These are phyloP conservation scores for Posidonia oceanica DNA, from an alignment of 116 monocot species.

Conservation along the genomic window DNA sequence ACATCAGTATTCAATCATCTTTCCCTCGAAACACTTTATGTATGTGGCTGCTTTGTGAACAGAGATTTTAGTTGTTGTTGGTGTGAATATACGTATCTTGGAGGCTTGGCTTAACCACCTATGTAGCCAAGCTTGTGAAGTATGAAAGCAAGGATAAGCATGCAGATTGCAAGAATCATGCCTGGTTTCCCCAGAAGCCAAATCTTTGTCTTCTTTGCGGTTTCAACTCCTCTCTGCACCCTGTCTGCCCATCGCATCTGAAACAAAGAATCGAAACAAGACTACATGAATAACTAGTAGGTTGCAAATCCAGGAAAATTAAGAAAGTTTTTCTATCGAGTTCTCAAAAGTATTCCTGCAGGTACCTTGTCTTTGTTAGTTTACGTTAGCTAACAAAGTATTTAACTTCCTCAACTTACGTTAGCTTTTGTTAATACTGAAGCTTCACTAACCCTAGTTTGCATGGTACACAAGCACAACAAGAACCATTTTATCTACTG, in stretches of 20 bases:
- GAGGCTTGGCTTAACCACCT: constrained; percentile 27
- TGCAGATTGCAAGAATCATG: constrained; percentile 70
- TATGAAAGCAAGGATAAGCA: constrained; percentile 74
- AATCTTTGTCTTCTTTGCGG: constrained; percentile 72
- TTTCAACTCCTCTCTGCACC: constrained; percentile 56
- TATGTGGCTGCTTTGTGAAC: too few species aligned
- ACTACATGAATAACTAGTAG: not conserved
- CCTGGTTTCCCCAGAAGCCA: constrained; percentile 80
- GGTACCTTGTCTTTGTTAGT: too few species aligned
- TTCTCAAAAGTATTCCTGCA: too few species aligned
- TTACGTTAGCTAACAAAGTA: too few species aligned
- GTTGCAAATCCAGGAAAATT: not conserved
- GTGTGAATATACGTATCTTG: not conserved
- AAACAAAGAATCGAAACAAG: not conserved
- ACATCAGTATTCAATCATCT: too few species aligned
- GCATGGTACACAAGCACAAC: too few species aligned
- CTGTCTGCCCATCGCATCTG: constrained; percentile 90
- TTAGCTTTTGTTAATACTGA: too few species aligned
- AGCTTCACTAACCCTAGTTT: too few species aligned
- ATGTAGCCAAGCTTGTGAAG: constrained; percentile 69
- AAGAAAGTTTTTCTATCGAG: too few species aligned
- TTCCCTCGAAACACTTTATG: too few species aligned
- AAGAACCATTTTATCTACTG: too few species aligned
- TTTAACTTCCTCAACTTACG: too few species aligned
- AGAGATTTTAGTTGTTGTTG: not conserved